A percentile compares a stretch with the other conserved stretches of the same genome.
Conservation (phyloP, 2,329 filamentous ascomycete genomes). For the Microdochium nivale region DNA sequence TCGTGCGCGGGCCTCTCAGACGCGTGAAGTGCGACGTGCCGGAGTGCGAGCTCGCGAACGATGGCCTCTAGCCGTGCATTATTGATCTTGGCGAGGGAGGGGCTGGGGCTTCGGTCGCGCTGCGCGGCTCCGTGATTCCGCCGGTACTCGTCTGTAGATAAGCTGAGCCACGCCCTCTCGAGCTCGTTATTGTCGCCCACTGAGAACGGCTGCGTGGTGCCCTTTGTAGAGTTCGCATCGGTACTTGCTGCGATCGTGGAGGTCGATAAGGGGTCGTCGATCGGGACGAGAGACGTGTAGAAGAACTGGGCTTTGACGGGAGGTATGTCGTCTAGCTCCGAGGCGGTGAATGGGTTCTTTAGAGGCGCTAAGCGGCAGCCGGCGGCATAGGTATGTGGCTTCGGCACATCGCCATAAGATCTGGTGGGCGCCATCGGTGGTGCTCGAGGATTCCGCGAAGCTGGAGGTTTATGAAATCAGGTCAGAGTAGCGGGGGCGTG, state of each 20-base stretch:
- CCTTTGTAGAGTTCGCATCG: constrained; percentile 43
- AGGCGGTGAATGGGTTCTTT: constrained; percentile 24
- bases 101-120: constrained; percentile 21
- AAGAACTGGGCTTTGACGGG: constrained; percentile 69
- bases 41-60: constrained; percentile 31
- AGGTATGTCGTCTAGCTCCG: constrained; percentile 41
- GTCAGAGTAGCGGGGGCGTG: background rate
- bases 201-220: constrained; percentile 69
- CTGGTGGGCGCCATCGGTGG: background rate
- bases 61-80: constrained; percentile 27
- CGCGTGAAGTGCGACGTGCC: constrained; percentile 38
- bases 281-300: constrained; percentile 72
- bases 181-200: constrained; percentile 70
- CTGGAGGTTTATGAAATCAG: background rate
- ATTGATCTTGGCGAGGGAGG: constrained; percentile 23
- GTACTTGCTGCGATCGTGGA: constrained; percentile 39
- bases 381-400: constrained; percentile 48
- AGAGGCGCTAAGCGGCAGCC: constrained; percentile 48
- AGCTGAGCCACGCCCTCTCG: constrained; percentile 65
- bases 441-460: background rate
- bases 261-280: constrained; percentile 80
- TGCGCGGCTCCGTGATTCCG: constrained; percentile 34
- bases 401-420: constrained; percentile 10
- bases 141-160: constrained; percentile 41
- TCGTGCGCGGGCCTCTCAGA: constrained; percentile 24